Evolutionary conservation across 1,139 yeast species (phyloP), one percentile per base, ranked within the genome.

Genomic region (Taphrina pruni): DNA sequence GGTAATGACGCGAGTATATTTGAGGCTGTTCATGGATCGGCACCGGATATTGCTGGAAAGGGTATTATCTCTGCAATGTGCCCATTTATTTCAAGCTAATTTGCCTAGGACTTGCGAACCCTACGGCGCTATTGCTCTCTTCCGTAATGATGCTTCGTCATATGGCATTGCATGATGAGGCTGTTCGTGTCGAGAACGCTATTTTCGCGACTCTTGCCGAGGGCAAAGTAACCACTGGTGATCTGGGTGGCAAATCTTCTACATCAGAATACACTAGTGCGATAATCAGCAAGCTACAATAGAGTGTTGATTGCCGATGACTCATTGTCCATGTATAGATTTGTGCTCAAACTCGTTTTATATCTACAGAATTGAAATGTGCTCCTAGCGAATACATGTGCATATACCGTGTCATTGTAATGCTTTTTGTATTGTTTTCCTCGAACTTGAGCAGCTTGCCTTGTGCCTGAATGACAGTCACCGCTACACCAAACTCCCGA

Each of bases 111-210:
- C 87, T 90, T 80, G 99, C 99, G 74, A 94, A 94, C 87, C 99
- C 99, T 83, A 94, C 98, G 73, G 99, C 99, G 72, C 83, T 94
- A 79, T 85, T 94, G 79, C 86, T 94, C 79, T 91, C 97, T 65
- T 93, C 98, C 67, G 92, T 92, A 78, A 93, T 94, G 97, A 93
- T 94, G 98, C 88, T 94, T 86, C 90, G 96, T 85, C 98, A 94
- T 85, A 92, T 94, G 98, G 88, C 90, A 69, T 86, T 94, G 81
- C 84, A 85, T 79, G 82, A 84, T 58, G 86, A 88, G 76, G 98
- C 97, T 76, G 88, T 86, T 79, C 85, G 82, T 80, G 91, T 94
- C 78, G 96, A 92, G 84, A 81, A 80, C 75, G 98, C 99, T 72
- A 97, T 93, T 71, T 86, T 92, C 79, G 86, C 85, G 78, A 91